Evolutionary conservation across 768 basidiomycete species (phyloP), one percentile per base, ranked within the genome.

Genomic region (Kwoniella botswanensis): DNA sequence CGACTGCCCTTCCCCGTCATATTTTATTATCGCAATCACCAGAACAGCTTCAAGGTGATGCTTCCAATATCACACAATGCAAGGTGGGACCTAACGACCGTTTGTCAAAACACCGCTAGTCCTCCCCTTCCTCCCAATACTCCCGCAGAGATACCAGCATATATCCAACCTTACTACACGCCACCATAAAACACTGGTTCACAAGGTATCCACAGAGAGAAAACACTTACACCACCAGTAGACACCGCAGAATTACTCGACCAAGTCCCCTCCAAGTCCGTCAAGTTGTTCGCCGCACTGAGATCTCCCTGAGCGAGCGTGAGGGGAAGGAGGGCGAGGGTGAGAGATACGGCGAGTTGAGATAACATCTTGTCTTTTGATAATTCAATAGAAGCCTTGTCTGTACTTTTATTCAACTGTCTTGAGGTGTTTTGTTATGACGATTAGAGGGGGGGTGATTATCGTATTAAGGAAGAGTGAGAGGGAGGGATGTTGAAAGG

Each of bases 191-290:
- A 26, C 26, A 26, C 26, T 2, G 26, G 26, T 26, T 26, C 26
- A 26, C 26, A 26, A 2, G 26, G 3, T 26, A 26, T 26, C 1
- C 26, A 26, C 26, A 26, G n/a, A 24, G n/a, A 64, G 18, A 50
- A 22, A 21, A 18, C 4, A 90, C 94, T 85, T 77, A 96, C 95
- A 11, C 89, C 13, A 35, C 96, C 96, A 7, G 96, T 96, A 21
- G 86, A 21, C 35, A 98, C 94, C 41, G 87, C 86, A 75, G 87
- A 86, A 76, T 88, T 89, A 46, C 93, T 90, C 60, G 87, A 87
- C 96, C 96, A 98, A 12, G 94, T 94, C 0, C 96, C 96, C 41
- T 79, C 72, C 62, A 98, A 85, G 65, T 85, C 59, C 0, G 93
- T 93, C 3, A 88, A 86, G 81, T 95, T 95, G 82, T 85, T 84